Base-by-base conservation (phyloP, 1,139 yeast species). In the Suzukiozyma palmioleophila region DNA sequence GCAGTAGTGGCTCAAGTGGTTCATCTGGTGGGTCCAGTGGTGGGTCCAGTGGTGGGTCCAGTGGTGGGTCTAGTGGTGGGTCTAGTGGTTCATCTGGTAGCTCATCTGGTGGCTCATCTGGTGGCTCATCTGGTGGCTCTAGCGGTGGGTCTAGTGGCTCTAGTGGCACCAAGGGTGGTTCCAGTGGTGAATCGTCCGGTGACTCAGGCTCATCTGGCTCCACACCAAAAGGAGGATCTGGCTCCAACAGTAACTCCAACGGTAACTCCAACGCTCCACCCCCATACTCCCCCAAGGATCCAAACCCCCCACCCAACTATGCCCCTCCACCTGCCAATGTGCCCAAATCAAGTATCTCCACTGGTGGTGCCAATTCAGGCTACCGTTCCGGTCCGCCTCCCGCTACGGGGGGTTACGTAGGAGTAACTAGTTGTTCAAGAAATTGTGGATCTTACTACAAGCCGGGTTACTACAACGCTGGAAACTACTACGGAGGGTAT, bases 401-500 rank as follows among this genome's bases (percentile, higher is more conserved):
- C 21, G 18, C 25, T n/a, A 18, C 35, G 9, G 35, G 26, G 12
- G 27, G 27, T 18, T 32, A 32, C 14, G 27, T 21, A 22, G 35
- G 35, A n/a, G 26, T 32, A 10, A 14, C n/a, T 8, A 22, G 18
- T 18, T 32, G 35, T 13, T 22, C 35, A n/a, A 21, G 16, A 22
- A 32, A 32, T 22, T 32, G 35, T 13, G 35, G 35, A 7, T 32
- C 35, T 13, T 32, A 32, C 10, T 32, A 32, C 12, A 26, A 13
- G 13, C 35, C 35, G 7, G 35, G 28, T 13, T 32, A 32, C 35
- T 32, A 32, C 14, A 21, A 32, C 14, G 14, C 35, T 12, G 35
- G 35, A 7, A 32, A 22, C 7, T 32, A 32, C 15, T 25, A 32
- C 10, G 35, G 35, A 11, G 35, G 35, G 10, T 21, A 32, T 26